Evolutionary conservation across 2,329 filamentous ascomycete species (phyloP).

Genomic region (Aspergillus quadricinctus): DNA sequence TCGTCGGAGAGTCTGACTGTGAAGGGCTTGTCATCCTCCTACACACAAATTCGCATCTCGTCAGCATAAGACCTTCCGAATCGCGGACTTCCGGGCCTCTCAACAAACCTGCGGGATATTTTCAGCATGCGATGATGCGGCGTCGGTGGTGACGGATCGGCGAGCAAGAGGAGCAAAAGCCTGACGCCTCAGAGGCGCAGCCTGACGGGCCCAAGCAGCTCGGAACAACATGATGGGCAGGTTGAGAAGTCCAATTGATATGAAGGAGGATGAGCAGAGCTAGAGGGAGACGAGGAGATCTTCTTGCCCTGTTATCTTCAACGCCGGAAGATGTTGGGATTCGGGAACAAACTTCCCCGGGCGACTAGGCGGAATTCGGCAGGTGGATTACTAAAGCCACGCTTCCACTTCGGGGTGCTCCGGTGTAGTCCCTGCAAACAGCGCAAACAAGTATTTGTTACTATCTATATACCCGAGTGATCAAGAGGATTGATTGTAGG

Average conservation of each 20-base stretch:
- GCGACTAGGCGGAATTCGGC: slow-evolving; percentile 24
- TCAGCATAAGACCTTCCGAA: slow-evolving; percentile 17
- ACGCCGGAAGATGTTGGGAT: slow-evolving; percentile 30
- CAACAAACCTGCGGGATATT: slow-evolving; percentile 64
- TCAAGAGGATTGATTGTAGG: not conserved
- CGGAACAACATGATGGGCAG: slow-evolving; percentile 63
- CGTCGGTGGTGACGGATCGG: slow-evolving; percentile 89
- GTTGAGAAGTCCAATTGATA: slow-evolving; percentile 25
- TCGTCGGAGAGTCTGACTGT: slow-evolving; percentile 90
- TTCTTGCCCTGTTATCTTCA: slow-evolving; percentile 25
- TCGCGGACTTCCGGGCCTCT: slow-evolving; percentile 35
- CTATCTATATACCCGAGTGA: too few species aligned
- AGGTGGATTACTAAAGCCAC: slow-evolving; percentile 17
- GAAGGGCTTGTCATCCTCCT: slow-evolving; percentile 95
- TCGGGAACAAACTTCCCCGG: slow-evolving; percentile 24
- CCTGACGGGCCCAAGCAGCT: slow-evolving; percentile 60
- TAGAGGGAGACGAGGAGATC: slow-evolving; percentile 15
- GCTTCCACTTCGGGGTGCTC: slow-evolving; percentile 18
- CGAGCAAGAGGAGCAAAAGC: slow-evolving; percentile 48
- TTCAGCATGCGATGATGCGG: slow-evolving; percentile 84
- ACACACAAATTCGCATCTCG: slow-evolving; percentile 14
- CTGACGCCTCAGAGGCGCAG: slow-evolving; percentile 52
- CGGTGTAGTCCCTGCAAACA: slow-evolving; percentile 32
- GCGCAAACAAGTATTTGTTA: slow-evolving; percentile 16
- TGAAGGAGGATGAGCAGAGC: slow-evolving; percentile 16